phyloP scores from a whole-genome alignment of 2,329 filamentous ascomycete genomes.

The Monosporascus sp. region DNA sequence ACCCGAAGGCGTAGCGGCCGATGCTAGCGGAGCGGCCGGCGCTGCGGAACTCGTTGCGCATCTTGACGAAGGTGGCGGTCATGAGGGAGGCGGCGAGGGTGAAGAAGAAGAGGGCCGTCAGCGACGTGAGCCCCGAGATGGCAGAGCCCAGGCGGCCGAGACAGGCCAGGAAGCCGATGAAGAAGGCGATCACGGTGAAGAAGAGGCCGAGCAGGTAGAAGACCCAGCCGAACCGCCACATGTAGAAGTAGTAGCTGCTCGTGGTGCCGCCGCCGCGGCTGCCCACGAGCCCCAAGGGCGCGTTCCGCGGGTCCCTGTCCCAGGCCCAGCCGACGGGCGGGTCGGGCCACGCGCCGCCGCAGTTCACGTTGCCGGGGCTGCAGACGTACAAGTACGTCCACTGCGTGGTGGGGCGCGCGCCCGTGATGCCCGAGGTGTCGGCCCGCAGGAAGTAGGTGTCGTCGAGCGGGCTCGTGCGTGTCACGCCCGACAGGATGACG shows the following conservation, averaged over 20 bases:
- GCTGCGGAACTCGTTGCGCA: conserved; percentile 59
- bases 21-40: conserved; percentile 54
- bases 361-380: conserved; percentile 59
- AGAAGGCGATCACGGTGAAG: conserved; percentile 66
- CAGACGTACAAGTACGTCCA: conserved; percentile 94
- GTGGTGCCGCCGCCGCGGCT: conserved; percentile 52
- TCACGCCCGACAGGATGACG: conserved; percentile 52
- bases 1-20: conserved; percentile 67
- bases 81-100: conserved; percentile 64
- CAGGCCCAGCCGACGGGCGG: conserved; percentile 69
- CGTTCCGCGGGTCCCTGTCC: conserved; percentile 41
- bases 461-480: conserved; percentile 53
- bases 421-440: conserved; percentile 66
- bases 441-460: conserved; percentile 83
- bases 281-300: conserved; percentile 44
- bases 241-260: conserved; percentile 64
- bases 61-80: conserved; percentile 67
- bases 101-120: conserved; percentile 64
- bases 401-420: conserved; percentile 63
- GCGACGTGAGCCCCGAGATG: conserved; percentile 54
- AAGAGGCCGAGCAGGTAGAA: conserved; percentile 83
- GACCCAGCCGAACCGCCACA: conserved; percentile 90
- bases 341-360: conserved; percentile 57
- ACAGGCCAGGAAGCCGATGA: conserved; percentile 64
- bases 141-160: conserved; percentile 67